Base-by-base conservation (phyloP, 805 yeast genomes). In the Kodamaea lidongshanica region DNA sequence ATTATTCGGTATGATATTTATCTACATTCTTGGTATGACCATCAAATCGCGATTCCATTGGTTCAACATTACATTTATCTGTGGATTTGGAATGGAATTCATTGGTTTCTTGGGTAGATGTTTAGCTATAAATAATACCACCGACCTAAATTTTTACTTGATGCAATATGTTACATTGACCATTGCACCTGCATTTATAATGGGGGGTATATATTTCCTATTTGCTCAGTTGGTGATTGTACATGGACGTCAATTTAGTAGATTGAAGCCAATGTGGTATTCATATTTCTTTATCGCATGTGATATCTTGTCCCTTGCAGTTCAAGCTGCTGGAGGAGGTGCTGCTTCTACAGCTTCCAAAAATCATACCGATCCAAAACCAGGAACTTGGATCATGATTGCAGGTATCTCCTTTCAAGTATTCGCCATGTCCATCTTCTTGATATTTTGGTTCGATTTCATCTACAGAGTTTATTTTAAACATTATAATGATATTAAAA, bases 251-350 rank as follows among this genome's bases (percentile, higher is more conserved):
- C 16, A 25, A 24, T 34, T 17, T 27, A 30, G 34, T 20, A 10
- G 22, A 11, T 27, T 39, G 13, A 28, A 34, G 34, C 43, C 43
- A 4, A 26, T 30, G 32, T 37, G 39, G 39, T 39, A 29, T 16
- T 32, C 43, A 6, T 39, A 39, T 30, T 30, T 39, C 14, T 39
- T 39, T 17, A 32, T 39, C 8, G 23, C 34, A n/a, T 25, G 35
- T 16, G 43, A 39, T 16, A 28, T 39, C 20, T 6, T 39, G 9
- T 32, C 37, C 5, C 35, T 48, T 14, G 21, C 46, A 6, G 32
- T 48, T 12, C 52, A 48, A 29, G 32, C 35, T 3, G 48, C 46
- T 1, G 52, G 52, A 3, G 52, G 47, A 8, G 44, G 41, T 33
- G 34, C 43, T 5, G 28, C 36, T 4, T 35, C 48, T 3, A 20